Conservation (phyloP, 169 alveolate species). For the Neospora caninum region DNA sequence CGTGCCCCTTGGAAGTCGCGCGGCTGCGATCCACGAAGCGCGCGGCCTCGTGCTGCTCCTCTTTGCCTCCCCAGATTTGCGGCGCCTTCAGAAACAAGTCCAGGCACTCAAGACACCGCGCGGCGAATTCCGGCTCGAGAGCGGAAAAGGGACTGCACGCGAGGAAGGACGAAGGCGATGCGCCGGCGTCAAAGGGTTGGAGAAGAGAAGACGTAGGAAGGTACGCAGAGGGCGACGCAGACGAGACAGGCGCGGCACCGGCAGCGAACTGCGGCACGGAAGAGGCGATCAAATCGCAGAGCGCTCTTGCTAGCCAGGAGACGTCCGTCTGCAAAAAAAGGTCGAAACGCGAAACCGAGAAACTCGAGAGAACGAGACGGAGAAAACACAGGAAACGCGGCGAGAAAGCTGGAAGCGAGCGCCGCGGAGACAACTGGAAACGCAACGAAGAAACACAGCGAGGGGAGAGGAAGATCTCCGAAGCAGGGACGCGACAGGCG, state of each 20-base stretch:
- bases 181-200: not conserved
- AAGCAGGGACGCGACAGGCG: too few relatives aligned
- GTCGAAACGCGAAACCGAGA: not conserved
- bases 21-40: not conserved
- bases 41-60: not conserved
- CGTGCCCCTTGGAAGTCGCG: not conserved
- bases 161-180: not conserved
- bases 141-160: not conserved
- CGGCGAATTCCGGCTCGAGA: not conserved
- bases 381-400: too few relatives aligned
- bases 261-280: slow-evolving; percentile 11
- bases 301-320: slow-evolving; percentile 2
- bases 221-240: not conserved
- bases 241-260: not conserved
- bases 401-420: too few relatives aligned
- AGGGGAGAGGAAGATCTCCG: too few relatives aligned
- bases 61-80: not conserved
- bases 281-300: not conserved
- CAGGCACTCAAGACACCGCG: not conserved
- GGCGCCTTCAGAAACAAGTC: not conserved
- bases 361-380: too few relatives aligned
- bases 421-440: too few relatives aligned
- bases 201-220: not conserved
- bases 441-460: too few relatives aligned
- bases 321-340: not conserved